These are phyloP conservation scores for Dothideomycetes sp. DNA, from an alignment of 2,329 filamentous ascomycete genomes.

Conservation along the genomic window DNA sequence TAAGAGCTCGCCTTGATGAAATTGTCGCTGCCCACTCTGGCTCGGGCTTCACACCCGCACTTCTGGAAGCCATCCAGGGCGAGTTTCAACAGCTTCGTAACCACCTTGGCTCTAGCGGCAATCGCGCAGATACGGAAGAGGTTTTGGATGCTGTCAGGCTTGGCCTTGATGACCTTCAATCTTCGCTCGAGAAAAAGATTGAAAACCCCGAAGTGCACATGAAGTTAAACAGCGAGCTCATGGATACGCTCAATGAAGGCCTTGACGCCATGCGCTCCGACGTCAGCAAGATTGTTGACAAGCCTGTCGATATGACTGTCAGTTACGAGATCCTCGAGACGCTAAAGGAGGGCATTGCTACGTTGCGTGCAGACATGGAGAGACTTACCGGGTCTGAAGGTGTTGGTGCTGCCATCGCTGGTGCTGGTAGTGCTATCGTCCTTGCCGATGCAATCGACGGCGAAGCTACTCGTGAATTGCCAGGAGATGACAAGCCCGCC, in stretches of 20 bases:
- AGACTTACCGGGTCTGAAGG: slow-evolving; percentile 53
- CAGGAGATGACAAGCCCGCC: slow-evolving; percentile 16
- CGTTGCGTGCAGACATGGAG: slow-evolving; percentile 69
- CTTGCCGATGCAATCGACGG: slow-evolving; percentile 44
- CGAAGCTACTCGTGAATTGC: slow-evolving; percentile 28
- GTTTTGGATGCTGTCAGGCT: slow-evolving; percentile 40
- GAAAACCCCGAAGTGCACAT: slow-evolving; percentile 45
- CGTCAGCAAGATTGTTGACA: slow-evolving; percentile 64
- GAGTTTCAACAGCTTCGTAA: slow-evolving; percentile 42
- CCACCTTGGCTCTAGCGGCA: slow-evolving; percentile 32
- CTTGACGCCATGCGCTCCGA: slow-evolving; percentile 68
- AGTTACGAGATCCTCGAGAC: slow-evolving; percentile 86
- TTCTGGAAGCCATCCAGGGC: slow-evolving; percentile 42
- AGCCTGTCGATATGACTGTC: slow-evolving; percentile 70
- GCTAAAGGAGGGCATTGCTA: slow-evolving; percentile 70
- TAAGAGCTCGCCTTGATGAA: slow-evolving; percentile 30
- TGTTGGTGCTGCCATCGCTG: slow-evolving; percentile 32
- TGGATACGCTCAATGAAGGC: slow-evolving; percentile 57
- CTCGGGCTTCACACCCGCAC: slow-evolving; percentile 37
- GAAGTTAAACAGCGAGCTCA: slow-evolving; percentile 47
- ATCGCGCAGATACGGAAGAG: slow-evolving; percentile 38
- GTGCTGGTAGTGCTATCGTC: slow-evolving; percentile 46
- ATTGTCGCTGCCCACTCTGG: slow-evolving; percentile 25
- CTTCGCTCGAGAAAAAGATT: slow-evolving; percentile 43
- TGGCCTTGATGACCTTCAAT: slow-evolving; percentile 41